These are phyloP conservation scores for Boeremia lycopersici DNA, from an alignment of 2,329 filamentous ascomycete genomes.

Conservation along the genomic window DNA sequence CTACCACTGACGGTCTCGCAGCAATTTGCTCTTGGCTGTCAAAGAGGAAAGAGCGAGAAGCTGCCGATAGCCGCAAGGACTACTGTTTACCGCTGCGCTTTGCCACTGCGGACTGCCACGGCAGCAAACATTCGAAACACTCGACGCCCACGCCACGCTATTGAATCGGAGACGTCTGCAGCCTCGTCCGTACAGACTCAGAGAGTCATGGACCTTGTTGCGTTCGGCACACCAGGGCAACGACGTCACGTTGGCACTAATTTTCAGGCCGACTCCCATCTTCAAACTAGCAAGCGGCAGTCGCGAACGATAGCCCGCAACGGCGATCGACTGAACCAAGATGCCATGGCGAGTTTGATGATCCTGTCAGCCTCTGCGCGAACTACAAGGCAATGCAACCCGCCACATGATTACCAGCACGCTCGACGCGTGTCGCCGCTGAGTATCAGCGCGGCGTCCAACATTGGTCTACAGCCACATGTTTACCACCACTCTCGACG, in stretches of 20 bases:
- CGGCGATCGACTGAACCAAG: constrained; percentile 2
- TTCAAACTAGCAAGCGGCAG: background rate
- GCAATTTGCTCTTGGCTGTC: too few species aligned
- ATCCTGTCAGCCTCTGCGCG: constrained; percentile 5
- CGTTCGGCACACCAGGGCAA: background rate
- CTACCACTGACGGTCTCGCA: too few species aligned
- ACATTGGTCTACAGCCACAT: background rate
- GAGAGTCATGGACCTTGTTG: background rate
- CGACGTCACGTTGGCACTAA: constrained; percentile 11
- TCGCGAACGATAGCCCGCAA: background rate
- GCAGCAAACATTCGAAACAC: constrained; percentile 1
- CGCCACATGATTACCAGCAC: background rate
- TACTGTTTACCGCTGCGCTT: background rate
- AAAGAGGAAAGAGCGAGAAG: background rate
- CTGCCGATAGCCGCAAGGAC: constrained; percentile 2
- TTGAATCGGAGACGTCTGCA: constrained; percentile 1
- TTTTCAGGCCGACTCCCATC: background rate
- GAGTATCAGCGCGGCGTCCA: background rate
- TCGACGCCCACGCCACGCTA: constrained; percentile 5
- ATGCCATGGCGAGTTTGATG: constrained; percentile 5
- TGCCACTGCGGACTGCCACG: background rate
- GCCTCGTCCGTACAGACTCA: background rate
- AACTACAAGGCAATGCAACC: background rate
- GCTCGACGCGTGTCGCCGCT: background rate
- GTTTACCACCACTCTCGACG: background rate